A percentile compares a stretch with the other conserved stretches of the same genome.
phyloP scores from a whole-genome alignment of 2,329 filamentous ascomycete species.

The Colletotrichum phormii region DNA sequence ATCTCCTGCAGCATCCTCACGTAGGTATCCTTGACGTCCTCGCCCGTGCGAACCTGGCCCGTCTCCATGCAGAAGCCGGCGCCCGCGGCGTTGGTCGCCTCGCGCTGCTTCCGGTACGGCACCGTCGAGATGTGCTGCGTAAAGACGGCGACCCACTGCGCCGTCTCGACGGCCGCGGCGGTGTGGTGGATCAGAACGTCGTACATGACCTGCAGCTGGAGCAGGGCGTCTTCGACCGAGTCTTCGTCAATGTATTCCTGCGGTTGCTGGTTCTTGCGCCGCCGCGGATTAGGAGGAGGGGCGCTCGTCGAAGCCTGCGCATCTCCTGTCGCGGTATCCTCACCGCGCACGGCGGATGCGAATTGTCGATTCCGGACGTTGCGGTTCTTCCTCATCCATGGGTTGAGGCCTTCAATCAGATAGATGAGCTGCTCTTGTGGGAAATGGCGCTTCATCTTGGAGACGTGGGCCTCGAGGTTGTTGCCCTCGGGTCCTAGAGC shows the following conservation, averaged over 20 bases:
- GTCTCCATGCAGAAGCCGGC: slow-evolving; percentile 83
- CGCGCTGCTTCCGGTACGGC: slow-evolving; percentile 72
- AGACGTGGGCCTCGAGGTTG: slow-evolving; percentile 69
- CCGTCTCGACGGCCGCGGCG: slow-evolving; percentile 68
- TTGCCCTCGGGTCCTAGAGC: slow-evolving; percentile 58
- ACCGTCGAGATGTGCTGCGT: slow-evolving; percentile 84
- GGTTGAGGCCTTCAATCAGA: slow-evolving; percentile 75
- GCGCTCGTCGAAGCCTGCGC: slow-evolving; percentile 40
- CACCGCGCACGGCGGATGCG: slow-evolving; percentile 69
- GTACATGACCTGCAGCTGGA: slow-evolving; percentile 77
- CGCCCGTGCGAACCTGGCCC: slow-evolving; percentile 79
- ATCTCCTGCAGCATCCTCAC: slow-evolving; percentile 82
- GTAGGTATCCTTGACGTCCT: slow-evolving; percentile 74
- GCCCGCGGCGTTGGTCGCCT: slow-evolving; percentile 59
- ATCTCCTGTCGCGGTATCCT: slow-evolving; percentile 27
- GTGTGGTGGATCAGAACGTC: slow-evolving; percentile 78
- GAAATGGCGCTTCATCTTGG: slow-evolving; percentile 65
- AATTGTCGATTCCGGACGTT: slow-evolving; percentile 77
- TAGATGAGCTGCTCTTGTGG: slow-evolving; percentile 70
- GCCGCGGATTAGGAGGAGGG: slow-evolving; percentile 40
- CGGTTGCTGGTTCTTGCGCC: slow-evolving; percentile 54
- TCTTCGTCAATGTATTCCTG: slow-evolving; percentile 73
- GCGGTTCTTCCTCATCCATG: slow-evolving; percentile 77
- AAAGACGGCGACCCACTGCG: slow-evolving; percentile 78
- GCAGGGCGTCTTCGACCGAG: slow-evolving; percentile 75